Evolutionary conservation across 257 asterid genomes (phyloP).

Genomic region (Solanum dulcamara): DNA sequence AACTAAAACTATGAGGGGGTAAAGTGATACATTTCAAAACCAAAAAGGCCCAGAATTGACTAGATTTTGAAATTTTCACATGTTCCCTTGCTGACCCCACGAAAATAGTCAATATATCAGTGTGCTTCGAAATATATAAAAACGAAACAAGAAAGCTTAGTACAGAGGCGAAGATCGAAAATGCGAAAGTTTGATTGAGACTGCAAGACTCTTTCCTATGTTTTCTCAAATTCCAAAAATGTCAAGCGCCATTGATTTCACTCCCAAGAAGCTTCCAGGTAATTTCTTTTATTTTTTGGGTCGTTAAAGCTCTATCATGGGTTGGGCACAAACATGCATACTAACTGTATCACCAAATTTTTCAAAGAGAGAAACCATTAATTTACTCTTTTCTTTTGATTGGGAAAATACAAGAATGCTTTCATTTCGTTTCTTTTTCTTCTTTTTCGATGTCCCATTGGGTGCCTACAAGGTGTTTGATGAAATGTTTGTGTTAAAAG

Average conservation of each 20-base stretch:
- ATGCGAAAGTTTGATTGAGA: neutral
- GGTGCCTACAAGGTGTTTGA: neutral
- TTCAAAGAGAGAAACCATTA: neutral
- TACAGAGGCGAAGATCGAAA: neutral
- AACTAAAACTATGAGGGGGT: neutral
- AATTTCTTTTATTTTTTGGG: neutral
- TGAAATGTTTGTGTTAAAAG: neutral
- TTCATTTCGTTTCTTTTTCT: neutral
- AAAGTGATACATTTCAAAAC: neutral
- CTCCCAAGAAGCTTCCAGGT: neutral
- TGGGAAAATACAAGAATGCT: neutral
- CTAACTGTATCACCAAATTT: neutral
- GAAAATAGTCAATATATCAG: neutral
- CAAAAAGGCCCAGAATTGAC: neutral
- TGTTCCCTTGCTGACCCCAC: neutral
- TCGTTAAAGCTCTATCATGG: neutral
- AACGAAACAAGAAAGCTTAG: neutral
- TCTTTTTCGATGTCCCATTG: neutral
- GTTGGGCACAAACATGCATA: neutral
- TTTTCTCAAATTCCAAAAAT: neutral
- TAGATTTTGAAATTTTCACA: neutral
- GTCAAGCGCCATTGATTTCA: neutral
- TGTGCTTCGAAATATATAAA: neutral
- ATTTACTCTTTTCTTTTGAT: neutral
- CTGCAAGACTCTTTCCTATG: neutral